Percentiles rank a stretch among this genome's conserved stretches.
Conservation (phyloP, 148 eudicot genomes). For the Silene uniflora region DNA sequence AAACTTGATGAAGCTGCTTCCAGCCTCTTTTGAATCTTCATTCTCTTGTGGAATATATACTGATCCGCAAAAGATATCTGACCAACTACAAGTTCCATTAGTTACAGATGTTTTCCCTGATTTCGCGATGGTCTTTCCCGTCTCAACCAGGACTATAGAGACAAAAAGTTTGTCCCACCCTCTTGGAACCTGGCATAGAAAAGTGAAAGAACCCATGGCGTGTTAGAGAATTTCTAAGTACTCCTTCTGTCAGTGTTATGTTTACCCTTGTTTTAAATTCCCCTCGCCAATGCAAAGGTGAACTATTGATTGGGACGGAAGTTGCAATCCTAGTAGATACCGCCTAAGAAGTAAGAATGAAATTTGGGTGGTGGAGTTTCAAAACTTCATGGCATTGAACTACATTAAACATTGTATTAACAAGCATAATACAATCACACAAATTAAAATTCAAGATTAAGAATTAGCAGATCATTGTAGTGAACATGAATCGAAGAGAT, state of each 20-base stretch:
- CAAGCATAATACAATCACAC: not conserved
- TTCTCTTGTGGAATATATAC: constrained; percentile 42
- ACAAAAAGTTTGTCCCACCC: constrained; percentile 81
- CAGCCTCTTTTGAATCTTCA: constrained; percentile 34
- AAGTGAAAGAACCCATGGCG: not conserved
- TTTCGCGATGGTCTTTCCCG: constrained; percentile 58
- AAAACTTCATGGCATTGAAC: not conserved
- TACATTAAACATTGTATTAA: not conserved
- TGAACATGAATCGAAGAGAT: too few relatives aligned
- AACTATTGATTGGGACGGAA: too few relatives aligned
- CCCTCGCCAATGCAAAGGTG: too few relatives aligned
- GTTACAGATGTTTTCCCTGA: constrained; percentile 48
- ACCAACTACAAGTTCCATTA: constrained; percentile 68
- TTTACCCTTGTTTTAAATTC: too few relatives aligned
- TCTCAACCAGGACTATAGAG: constrained; percentile 46
- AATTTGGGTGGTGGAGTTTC: not conserved
- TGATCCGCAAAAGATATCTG: constrained; percentile 52
- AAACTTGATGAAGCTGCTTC: constrained; percentile 44
- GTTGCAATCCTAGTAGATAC: not conserved
- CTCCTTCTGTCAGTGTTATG: too few relatives aligned
- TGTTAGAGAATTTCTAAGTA: not conserved
- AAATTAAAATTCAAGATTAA: not conserved
- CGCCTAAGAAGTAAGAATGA: not conserved
- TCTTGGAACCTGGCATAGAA: constrained; percentile 58
- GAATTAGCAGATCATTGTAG: too few relatives aligned